Base-by-base conservation (phyloP, 2,329 filamentous ascomycete species). In the Ophiognomonia clavigignenti-juglandacearum region DNA sequence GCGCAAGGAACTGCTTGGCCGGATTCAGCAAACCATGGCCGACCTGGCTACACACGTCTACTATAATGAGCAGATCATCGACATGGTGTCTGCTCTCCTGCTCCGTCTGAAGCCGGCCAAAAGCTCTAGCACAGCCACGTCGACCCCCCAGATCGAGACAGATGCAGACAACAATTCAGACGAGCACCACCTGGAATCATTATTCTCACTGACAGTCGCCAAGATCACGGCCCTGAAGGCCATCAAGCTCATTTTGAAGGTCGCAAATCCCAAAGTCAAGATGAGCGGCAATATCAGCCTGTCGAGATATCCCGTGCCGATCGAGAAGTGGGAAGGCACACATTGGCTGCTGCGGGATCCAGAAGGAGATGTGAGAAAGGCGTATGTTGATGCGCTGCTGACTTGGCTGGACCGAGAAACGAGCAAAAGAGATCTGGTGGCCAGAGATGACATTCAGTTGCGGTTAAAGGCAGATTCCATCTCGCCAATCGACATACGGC, bases 321-420 rank as follows among this genome's bases (percentile, higher is more conserved):
- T 95, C 8, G 79, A 86, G 45, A 86, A 91, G 0, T 98, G 93
- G 93, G 91, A 97, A 64, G 89, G 88, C n/a, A 96, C 91, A 0
- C 89, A 96, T 52, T 96, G 89, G 88, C 78, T 97, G 37, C 70
- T 97, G 18, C 83, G 86, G 31, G 92, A 96, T 59, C 75, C 81
- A 1, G 85, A 91, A 57, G 81, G 81, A 26, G 75, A 81, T 26
- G 90, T 97, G 27, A 82, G 91, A 45, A 85, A 85, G 61, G 88
- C 90, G 1, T 98, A 97, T 57, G 80, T 84, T 6, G 88, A 95
- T 63, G 87, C 89, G 4, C 66, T 97, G 14, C 65, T 88, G 34
- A 87, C 86, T 1, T 98, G 92, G 90, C 73, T 96, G 43, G 80
- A 86, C 47, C 72, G 85, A n/a, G 90, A 95, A 65, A 87, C 88